phyloP scores from a whole-genome alignment of 225 moss, liverwort and hornwort genomes.

The Sphagnum tenellum region DNA sequence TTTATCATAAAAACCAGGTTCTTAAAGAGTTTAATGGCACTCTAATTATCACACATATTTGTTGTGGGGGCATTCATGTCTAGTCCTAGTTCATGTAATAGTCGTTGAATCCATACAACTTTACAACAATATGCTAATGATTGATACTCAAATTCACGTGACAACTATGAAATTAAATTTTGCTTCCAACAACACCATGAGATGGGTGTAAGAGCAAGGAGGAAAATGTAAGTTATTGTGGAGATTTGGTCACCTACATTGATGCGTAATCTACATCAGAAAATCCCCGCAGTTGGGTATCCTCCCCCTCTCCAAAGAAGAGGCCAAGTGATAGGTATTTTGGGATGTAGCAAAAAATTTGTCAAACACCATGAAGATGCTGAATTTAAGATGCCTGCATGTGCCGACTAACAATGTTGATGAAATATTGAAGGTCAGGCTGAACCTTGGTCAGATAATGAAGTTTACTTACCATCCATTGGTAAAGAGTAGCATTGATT shows the following conservation, averaged over 20 bases:
- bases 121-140: background rate
- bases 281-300: too few relatives aligned
- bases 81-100: background rate
- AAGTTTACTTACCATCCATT: background rate
- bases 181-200: background rate
- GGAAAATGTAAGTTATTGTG: too few relatives aligned
- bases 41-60: background rate
- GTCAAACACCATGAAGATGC: too few relatives aligned
- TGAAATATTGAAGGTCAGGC: background rate
- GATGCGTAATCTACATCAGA: too few relatives aligned
- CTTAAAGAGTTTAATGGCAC: background rate
- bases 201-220: background rate
- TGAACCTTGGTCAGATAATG: constrained; percentile 1
- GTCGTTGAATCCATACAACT: background rate
- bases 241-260: too few relatives aligned
- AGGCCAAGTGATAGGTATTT: too few relatives aligned
- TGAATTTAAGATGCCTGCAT: too few relatives aligned
- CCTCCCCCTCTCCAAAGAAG: too few relatives aligned
- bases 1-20: background rate
- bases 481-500: background rate
- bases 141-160: background rate
- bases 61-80: background rate
- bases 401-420: too few relatives aligned
- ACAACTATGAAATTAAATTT: background rate
- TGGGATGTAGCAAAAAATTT: too few relatives aligned